Percentiles rank a stretch among this genome's conserved stretches.
These are phyloP conservation scores for Amesomyces nigricolor DNA, from an alignment of 2,329 filamentous ascomycete species.

Conservation along the genomic window DNA sequence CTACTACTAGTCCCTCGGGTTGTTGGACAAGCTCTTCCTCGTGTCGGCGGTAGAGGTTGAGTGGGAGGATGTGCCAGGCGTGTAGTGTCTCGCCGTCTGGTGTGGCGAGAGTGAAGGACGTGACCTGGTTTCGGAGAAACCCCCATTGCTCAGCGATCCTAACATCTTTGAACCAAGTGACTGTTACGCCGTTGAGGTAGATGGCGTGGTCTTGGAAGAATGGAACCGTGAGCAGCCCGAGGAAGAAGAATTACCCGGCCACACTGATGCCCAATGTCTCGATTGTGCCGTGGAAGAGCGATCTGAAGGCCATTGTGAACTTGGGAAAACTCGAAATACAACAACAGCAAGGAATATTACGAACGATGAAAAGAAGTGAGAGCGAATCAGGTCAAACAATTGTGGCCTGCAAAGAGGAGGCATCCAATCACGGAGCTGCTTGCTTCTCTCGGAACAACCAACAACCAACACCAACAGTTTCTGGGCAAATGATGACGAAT, in stretches of 20 bases:
- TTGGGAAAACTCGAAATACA: too few relatives aligned
- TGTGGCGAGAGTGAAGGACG: conserved; percentile 62
- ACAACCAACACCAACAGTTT: too few relatives aligned
- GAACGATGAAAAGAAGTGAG: too few relatives aligned
- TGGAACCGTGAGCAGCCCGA: conserved; percentile 31
- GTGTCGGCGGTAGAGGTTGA: conserved; percentile 58
- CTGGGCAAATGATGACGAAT: too few relatives aligned
- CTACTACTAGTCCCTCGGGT: conserved; percentile 30
- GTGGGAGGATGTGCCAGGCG: conserved; percentile 71
- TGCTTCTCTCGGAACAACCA: too few relatives aligned
- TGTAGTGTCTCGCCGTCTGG: conserved; percentile 62
- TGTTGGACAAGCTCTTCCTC: conserved; percentile 44
- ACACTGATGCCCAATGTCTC: background rate
- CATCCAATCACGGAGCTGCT: too few relatives aligned
- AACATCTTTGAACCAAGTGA: conserved; percentile 56
- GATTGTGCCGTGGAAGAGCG: background rate
- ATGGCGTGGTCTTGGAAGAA: conserved; percentile 50
- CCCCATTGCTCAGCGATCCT: conserved; percentile 63
- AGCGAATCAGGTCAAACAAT: too few relatives aligned
- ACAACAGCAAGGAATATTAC: too few relatives aligned
- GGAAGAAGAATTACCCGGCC: conserved; percentile 14
- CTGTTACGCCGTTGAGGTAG: conserved; percentile 48
- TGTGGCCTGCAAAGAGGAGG: too few relatives aligned
- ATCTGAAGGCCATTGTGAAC: background rate
- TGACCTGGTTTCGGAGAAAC: conserved; percentile 66